Evolutionary conservation across 2,329 filamentous ascomycete genomes (phyloP).

Genomic region (Paramyrothecium sp.): DNA sequence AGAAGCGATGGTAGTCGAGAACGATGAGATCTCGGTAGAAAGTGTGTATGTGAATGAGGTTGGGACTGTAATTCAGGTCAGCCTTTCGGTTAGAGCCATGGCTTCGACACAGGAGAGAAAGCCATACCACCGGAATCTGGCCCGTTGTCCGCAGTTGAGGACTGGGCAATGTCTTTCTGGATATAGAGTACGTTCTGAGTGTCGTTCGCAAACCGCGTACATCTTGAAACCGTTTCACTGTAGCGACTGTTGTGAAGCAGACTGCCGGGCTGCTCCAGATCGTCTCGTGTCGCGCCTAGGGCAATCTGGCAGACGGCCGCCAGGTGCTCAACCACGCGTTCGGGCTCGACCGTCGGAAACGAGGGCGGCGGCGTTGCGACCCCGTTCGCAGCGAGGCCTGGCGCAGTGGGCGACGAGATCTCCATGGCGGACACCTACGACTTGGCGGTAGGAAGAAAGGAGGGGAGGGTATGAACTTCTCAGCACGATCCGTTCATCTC

Average conservation of each 20-base stretch:
- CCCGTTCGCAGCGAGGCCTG: slow-evolving; percentile 46
- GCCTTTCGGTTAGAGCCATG: background rate
- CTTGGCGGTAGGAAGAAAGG: slow-evolving; percentile 6
- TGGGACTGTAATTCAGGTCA: slow-evolving; percentile 30
- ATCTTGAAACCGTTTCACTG: slow-evolving; percentile 80
- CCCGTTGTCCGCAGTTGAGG: slow-evolving; percentile 50
- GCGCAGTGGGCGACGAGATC: slow-evolving; percentile 44
- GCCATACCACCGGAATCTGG: slow-evolving; percentile 42
- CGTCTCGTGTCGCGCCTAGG: slow-evolving; percentile 71
- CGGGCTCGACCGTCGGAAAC: slow-evolving; percentile 63
- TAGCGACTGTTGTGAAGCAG: slow-evolving; percentile 73
- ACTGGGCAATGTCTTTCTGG: slow-evolving; percentile 72
- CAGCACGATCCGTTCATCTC: slow-evolving; percentile 25
- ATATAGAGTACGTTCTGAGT: slow-evolving; percentile 86
- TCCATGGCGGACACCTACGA: slow-evolving; percentile 43
- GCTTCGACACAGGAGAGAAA: background rate
- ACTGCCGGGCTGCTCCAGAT: slow-evolving; percentile 79
- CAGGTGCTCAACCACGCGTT: slow-evolving; percentile 69
- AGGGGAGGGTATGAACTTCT: slow-evolving; percentile 14
- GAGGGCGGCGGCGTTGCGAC: slow-evolving; percentile 33
- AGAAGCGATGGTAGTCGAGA: slow-evolving; percentile 77
- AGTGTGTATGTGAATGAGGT: slow-evolving; percentile 72
- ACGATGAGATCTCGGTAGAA: slow-evolving; percentile 77
- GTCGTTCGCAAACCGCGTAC: slow-evolving; percentile 86
- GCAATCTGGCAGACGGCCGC: slow-evolving; percentile 69